phyloP scores from a whole-genome alignment of 2,329 filamentous ascomycete species.

The Atkinsonella hypoxylon region DNA sequence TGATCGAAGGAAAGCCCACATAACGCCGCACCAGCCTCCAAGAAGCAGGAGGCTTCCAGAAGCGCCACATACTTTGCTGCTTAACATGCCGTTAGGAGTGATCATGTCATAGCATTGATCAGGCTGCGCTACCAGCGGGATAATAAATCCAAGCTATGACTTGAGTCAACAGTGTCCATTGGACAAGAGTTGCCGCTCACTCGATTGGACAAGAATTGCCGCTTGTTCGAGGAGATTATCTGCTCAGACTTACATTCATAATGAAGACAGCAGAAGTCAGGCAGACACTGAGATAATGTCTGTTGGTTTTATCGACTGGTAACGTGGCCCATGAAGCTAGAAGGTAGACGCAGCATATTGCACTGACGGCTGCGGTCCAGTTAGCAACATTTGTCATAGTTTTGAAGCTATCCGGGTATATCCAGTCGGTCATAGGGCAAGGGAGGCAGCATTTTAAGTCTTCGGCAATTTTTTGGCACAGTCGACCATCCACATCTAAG shows the following conservation, averaged over 20 bases:
- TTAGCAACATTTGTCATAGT: slow-evolving; percentile 56
- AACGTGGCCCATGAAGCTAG: slow-evolving; percentile 68
- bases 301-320: slow-evolving; percentile 77
- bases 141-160: slow-evolving; percentile 69
- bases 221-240: not conserved
- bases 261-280: slow-evolving; percentile 63
- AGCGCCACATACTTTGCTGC: slow-evolving; percentile 69
- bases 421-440: slow-evolving; percentile 76
- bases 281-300: slow-evolving; percentile 88
- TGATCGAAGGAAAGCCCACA: slow-evolving; percentile 87
- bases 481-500: slow-evolving; percentile 44
- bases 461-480: slow-evolving; percentile 36
- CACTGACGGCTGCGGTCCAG: slow-evolving; percentile 68
- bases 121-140: slow-evolving; percentile 69
- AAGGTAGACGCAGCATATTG: slow-evolving; percentile 62
- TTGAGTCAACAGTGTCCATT: slow-evolving; percentile 9
- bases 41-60: slow-evolving; percentile 79
- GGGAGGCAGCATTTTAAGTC: slow-evolving; percentile 69
- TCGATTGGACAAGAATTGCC: too few relatives aligned
- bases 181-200: too few relatives aligned
- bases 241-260: slow-evolving; percentile 56
- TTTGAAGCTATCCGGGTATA: slow-evolving; percentile 48
- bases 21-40: slow-evolving; percentile 70
- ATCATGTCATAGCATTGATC: slow-evolving; percentile 80
- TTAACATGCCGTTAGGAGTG: slow-evolving; percentile 86